phyloP scores from a whole-genome alignment of 148 eudicot species.

The Arctostaphylos glauca region DNA sequence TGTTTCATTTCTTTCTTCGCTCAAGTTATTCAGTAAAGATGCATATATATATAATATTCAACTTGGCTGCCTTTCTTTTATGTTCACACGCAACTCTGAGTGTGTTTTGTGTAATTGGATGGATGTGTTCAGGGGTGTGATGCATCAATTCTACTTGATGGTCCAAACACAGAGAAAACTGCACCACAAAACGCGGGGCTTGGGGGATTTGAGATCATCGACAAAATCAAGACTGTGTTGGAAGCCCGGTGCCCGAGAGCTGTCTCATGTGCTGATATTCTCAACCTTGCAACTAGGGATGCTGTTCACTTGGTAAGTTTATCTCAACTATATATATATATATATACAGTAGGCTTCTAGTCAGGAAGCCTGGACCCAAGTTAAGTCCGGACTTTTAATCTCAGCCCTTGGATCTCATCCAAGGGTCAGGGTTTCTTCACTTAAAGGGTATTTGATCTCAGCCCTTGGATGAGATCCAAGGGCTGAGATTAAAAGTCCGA shows the following conservation, averaged over 20 bases:
- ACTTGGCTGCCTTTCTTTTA: not conserved
- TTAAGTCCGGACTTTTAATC: too few relatives aligned
- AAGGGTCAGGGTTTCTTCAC: too few relatives aligned
- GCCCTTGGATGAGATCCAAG: too few relatives aligned
- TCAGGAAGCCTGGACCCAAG: too few relatives aligned
- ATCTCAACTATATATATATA: not conserved
- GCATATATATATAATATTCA: too few relatives aligned
- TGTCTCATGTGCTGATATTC: slow-evolving; percentile 75
- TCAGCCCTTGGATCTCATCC: too few relatives aligned
- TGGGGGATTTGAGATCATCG: slow-evolving; percentile 49
- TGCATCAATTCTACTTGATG: slow-evolving; percentile 64
- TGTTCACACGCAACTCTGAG: not conserved
- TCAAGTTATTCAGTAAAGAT: too few relatives aligned
- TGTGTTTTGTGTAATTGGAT: not conserved
- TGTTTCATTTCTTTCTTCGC: not conserved
- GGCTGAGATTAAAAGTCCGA: too few relatives aligned
- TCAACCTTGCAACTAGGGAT: slow-evolving; percentile 66
- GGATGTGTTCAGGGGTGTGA: slow-evolving; percentile 49
- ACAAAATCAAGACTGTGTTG: slow-evolving; percentile 56
- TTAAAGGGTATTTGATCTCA: too few relatives aligned
- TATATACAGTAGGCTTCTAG: too few relatives aligned
- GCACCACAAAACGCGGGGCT: slow-evolving; percentile 46
- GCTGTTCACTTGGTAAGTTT: slow-evolving; percentile 43
- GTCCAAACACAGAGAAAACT: slow-evolving; percentile 46
- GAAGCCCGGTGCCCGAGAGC: slow-evolving; percentile 52